Evolutionary conservation across 2,329 filamentous ascomycete genomes (phyloP), one percentile per base, ranked within the genome.

Genomic region (Colletotrichum incanum): DNA sequence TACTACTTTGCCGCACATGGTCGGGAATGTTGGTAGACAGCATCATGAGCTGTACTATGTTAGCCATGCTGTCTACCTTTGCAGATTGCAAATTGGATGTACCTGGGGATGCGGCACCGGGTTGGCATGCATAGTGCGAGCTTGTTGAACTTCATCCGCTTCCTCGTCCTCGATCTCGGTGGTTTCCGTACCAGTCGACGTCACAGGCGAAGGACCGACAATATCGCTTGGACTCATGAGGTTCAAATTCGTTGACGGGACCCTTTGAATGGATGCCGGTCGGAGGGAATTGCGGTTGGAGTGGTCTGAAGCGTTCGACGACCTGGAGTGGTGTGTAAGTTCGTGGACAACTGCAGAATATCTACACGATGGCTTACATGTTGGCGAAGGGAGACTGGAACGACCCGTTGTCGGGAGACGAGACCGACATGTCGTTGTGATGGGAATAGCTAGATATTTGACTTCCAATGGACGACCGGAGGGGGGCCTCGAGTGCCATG

Each of bases 101-200:
- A 85, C 84, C 78, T 84, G 82, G 73, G 82, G 83, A 73, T 80
- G 83, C 45, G 76, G 76, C 34, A 77, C 77, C 65, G 78, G 74
- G 76, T 82, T 79, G 75, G 82, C 77, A 75, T 82, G 77, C 63
- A 75, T 77, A 62, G 80, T 78, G 74, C 79, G 78, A 64, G 76
- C 80, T 77, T 84, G 84, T 77, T 84, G 84, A 74, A 87, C 86
- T 75, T 91, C 92, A 74, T 94, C 92, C 52, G 88, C 86, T 60
- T 83, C 88, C 74, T 95, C 93, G 75, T 96, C 94, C 74, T 96
- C 94, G 65, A 96, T 95, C 79, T 96, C 94, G 14, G 94, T 96
- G 49, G 89, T 92, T 77, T 93, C 93, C 31, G 94, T 96, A 71
- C 93, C 93, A 79, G 93, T 95, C 49, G 94, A 96, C 62, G 94